phyloP scores from a whole-genome alignment of 2,329 filamentous ascomycete genomes.

The Tympanopsis confertula region DNA sequence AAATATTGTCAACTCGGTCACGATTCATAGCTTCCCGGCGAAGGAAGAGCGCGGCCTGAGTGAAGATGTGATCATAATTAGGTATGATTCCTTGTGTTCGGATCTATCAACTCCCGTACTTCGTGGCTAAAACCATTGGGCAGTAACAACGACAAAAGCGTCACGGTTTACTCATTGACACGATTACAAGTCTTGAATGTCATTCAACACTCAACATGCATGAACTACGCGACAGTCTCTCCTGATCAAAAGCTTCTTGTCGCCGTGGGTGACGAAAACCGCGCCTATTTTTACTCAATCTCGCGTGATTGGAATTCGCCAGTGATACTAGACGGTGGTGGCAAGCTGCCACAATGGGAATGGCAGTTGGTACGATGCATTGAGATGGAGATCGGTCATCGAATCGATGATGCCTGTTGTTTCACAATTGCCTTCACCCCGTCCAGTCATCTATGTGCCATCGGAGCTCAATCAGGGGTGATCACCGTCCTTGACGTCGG shows the following conservation, averaged over 20 bases:
- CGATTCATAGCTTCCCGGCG: constrained; percentile 36
- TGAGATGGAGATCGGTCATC: constrained; percentile 24
- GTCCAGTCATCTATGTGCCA: constrained; percentile 31
- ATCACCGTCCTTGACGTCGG: constrained; percentile 30
- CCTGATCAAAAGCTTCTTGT: constrained; percentile 47
- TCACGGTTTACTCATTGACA: constrained; percentile 48
- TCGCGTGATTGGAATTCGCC: constrained; percentile 8
- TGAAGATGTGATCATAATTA: constrained; percentile 37
- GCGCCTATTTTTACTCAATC: constrained; percentile 42
- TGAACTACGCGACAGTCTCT: constrained; percentile 57
- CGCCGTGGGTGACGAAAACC: constrained; percentile 48
- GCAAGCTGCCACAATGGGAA: constrained; percentile 22
- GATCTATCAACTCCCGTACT: too few species aligned
- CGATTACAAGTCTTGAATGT: constrained; percentile 36
- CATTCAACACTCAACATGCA: constrained; percentile 41
- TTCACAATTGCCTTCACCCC: constrained; percentile 35
- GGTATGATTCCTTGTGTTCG: constrained; percentile 18
- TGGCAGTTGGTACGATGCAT: constrained; percentile 24
- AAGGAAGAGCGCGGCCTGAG: constrained; percentile 23
- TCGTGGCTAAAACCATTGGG: constrained; percentile 19
- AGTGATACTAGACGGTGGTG: constrained; percentile 14
- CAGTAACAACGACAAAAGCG: constrained; percentile 55
- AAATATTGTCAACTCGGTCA: neutral
- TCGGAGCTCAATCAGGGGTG: constrained; percentile 33
- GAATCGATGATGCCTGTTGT: constrained; percentile 26